Percentiles rank a stretch among this genome's conserved stretches.
These are phyloP conservation scores for Paramecium sonneborni DNA, from an alignment of 73 alveolate species.

Conservation along the genomic window DNA sequence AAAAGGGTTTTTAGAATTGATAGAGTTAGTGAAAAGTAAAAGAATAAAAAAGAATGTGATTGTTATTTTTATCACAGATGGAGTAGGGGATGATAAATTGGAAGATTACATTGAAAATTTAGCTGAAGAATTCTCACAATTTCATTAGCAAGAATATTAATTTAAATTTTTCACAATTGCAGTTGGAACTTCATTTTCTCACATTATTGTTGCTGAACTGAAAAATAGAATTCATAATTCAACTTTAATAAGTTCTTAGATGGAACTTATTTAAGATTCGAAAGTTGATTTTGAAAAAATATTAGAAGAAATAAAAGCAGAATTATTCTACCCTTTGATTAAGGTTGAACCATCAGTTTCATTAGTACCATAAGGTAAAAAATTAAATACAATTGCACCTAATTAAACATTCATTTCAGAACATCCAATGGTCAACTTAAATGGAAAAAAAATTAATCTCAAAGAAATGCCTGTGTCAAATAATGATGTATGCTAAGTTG, in stretches of 20 bases:
- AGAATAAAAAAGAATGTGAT: neutral
- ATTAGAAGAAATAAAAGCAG: neutral
- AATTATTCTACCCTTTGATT: neutral
- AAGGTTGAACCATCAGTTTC: neutral
- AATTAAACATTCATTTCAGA: neutral
- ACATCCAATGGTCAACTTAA: neutral
- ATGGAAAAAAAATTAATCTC: neutral
- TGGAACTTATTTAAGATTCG: neutral
- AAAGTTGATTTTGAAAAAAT: neutral
- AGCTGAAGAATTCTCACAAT: neutral
- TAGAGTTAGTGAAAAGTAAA: neutral
- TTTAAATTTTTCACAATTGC: constrained; percentile 8
- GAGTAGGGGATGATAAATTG: neutral
- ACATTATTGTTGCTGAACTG: constrained; percentile 2
- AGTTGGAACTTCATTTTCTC: neutral
- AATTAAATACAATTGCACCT: neutral
- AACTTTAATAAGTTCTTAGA: neutral
- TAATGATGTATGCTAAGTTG: neutral
- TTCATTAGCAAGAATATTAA: constrained; percentile 6
- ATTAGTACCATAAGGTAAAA: neutral
- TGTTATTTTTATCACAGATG: neutral
- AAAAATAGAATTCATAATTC: constrained; percentile 35
- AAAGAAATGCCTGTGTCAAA: neutral
- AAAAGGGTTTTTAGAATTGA: neutral
- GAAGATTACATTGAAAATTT: neutral